A percentile compares a stretch with the other conserved stretches of the same genome.
Evolutionary conservation across 345 rosid species (phyloP).

Genomic region (Isatis tinctoria): DNA sequence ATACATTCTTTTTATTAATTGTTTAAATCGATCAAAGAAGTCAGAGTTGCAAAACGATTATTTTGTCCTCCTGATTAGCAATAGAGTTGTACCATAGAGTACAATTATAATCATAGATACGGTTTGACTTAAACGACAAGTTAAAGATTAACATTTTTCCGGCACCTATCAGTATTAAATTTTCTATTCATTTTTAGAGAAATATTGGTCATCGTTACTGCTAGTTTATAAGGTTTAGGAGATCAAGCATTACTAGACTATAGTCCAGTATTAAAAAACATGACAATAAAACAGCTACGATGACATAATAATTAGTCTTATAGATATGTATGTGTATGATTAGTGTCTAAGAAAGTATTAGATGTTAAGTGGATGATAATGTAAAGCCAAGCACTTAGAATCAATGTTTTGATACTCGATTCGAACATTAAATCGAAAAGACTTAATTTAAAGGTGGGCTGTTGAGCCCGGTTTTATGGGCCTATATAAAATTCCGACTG

Average conservation of each 20-base stretch:
- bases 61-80: background rate
- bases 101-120: background rate
- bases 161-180: background rate
- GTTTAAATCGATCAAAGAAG: background rate
- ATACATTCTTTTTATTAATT: background rate
- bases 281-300: background rate
- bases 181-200: background rate
- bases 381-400: too few relatives aligned
- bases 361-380: too few relatives aligned
- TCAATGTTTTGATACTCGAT: too few relatives aligned
- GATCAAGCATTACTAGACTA: background rate
- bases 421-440: too few relatives aligned
- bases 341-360: too few relatives aligned
- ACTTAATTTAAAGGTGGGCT: too few relatives aligned
- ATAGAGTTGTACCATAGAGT: background rate
- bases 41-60: background rate
- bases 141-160: background rate
- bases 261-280: background rate
- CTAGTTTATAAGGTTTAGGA: background rate
- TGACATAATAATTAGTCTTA: background rate
- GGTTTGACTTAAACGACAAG: constrained; percentile 7
- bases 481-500: background rate
- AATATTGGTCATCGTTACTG: background rate
- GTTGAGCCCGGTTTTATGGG: background rate
- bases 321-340: too few relatives aligned